phyloP scores from a whole-genome alignment of 257 asterid species.

The Lavandula angustifolia region DNA sequence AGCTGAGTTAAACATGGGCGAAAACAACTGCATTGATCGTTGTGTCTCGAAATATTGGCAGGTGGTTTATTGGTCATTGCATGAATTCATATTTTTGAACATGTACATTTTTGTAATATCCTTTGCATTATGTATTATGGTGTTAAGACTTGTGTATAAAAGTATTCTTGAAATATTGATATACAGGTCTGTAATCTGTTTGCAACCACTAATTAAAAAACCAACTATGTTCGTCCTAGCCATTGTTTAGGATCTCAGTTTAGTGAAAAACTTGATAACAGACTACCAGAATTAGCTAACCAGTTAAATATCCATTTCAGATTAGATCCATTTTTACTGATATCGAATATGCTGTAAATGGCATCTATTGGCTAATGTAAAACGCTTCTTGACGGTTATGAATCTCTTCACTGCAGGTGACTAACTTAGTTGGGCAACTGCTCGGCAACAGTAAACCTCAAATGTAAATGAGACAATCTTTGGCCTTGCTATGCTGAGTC shows the following conservation, averaged over 20 bases:
- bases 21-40: conserved; percentile 84
- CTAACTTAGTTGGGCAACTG: too few relatives aligned
- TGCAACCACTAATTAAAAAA: neutral
- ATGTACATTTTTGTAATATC: neutral
- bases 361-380: too few relatives aligned
- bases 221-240: neutral
- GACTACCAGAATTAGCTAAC: too few relatives aligned
- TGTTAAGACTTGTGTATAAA: neutral
- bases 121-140: neutral
- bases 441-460: too few relatives aligned
- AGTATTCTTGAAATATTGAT: neutral
- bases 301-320: too few relatives aligned
- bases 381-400: too few relatives aligned
- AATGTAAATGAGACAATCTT: too few relatives aligned
- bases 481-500: too few relatives aligned
- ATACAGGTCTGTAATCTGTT: neutral
- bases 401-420: too few relatives aligned
- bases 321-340: too few relatives aligned
- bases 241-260: neutral
- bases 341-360: too few relatives aligned
- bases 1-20: conserved; percentile 89
- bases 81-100: too few relatives aligned
- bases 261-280: neutral
- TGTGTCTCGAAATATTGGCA: conserved; percentile 89
- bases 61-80: conserved; percentile 23